These are phyloP conservation scores for Lipomyces orientalis DNA, from an alignment of 805 yeast species.

Conservation along the genomic window DNA sequence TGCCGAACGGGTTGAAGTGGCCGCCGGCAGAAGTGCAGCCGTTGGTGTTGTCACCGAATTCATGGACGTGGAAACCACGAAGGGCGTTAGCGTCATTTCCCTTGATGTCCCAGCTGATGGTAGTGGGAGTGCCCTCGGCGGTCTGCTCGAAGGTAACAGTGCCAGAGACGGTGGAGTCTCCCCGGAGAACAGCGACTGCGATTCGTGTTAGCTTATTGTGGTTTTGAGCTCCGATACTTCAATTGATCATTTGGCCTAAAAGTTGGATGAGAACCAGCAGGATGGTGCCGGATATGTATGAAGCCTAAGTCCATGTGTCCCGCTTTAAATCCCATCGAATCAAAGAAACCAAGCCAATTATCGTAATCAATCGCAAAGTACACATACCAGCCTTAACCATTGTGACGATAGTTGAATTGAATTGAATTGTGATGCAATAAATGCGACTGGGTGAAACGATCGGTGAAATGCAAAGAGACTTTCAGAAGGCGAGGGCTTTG, in stretches of 20 bases:
- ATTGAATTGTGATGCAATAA: not conserved
- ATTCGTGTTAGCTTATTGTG: slow-evolving; percentile 5
- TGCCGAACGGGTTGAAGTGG: slow-evolving; percentile 90
- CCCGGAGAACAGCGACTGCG: slow-evolving; percentile 92
- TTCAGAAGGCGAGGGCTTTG: not conserved
- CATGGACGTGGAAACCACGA: slow-evolving; percentile 98
- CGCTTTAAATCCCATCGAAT: slow-evolving; percentile 4
- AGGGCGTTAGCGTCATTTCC: slow-evolving; percentile 88
- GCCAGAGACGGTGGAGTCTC: slow-evolving; percentile 90
- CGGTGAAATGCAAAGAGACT: not conserved
- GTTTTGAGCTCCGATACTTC: not conserved
- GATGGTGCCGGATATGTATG: not conserved
- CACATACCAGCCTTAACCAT: slow-evolving; percentile 72
- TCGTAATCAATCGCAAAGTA: not conserved
- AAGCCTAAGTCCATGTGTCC: too few species aligned
- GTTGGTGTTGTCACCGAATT: slow-evolving; percentile 98
- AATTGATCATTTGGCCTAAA: not conserved
- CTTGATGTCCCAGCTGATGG: slow-evolving; percentile 82
- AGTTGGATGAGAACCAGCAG: not conserved
- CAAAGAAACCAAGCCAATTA: not conserved
- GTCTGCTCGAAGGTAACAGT: slow-evolving; percentile 84
- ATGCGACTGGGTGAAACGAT: not conserved
- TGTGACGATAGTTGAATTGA: slow-evolving; percentile 38
- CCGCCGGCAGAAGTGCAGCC: slow-evolving; percentile 99
- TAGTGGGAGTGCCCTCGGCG: slow-evolving; percentile 79